These are phyloP conservation scores for Herpotrichia juniperi DNA, from an alignment of 2,329 filamentous ascomycete genomes.

Conservation along the genomic window DNA sequence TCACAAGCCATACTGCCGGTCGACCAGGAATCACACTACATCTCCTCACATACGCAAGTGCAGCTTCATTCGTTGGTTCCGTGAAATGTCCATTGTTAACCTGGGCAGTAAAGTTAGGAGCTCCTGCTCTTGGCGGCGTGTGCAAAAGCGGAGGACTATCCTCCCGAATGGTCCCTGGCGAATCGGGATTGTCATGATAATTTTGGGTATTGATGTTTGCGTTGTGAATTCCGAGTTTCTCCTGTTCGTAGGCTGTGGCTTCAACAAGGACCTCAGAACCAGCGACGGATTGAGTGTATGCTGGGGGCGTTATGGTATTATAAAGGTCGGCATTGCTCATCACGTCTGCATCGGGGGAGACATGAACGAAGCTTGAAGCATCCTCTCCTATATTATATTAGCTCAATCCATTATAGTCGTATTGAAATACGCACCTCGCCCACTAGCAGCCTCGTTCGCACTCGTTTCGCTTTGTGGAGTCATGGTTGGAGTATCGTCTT, in stretches of 20 bases:
- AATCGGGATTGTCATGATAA: neutral
- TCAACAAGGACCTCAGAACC: conserved; percentile 22
- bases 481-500: neutral
- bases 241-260: conserved; percentile 16
- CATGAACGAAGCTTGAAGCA: conserved; percentile 1
- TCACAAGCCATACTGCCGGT: conserved; percentile 35
- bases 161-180: neutral
- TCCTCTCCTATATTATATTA: neutral
- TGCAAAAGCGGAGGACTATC: neutral
- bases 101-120: neutral
- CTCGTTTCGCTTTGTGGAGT: neutral
- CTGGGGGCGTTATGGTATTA: conserved; percentile 19
- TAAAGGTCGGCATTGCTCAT: conserved; percentile 25
- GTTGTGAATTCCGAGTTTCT: conserved; percentile 13
- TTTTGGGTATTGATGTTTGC: too few species aligned
- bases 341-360: neutral
- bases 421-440: neutral
- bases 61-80: neutral
- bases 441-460: neutral
- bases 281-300: conserved; percentile 20
- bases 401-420: neutral
- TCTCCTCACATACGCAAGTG: conserved; percentile 12
- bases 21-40: conserved; percentile 32
- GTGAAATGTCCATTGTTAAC: neutral
- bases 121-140: neutral